Evolutionary conservation across 1,139 yeast species (phyloP).

Genomic region (Zygoascus sp.): DNA sequence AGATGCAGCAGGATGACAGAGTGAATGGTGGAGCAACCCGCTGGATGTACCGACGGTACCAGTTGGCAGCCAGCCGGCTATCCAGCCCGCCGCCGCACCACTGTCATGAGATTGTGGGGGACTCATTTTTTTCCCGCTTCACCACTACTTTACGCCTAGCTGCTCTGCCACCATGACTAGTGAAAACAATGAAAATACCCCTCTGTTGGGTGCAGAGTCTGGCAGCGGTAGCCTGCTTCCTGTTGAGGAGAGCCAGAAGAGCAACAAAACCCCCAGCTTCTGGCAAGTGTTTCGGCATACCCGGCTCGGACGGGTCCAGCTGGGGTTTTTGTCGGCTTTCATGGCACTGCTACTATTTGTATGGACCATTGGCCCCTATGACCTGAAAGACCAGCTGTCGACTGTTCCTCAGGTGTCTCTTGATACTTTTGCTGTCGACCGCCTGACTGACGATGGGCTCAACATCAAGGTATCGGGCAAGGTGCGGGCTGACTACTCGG

Average conservation of each 20-base stretch:
- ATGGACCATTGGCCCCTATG: conserved; percentile 11
- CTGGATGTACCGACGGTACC: too few species aligned
- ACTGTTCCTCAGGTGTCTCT: conserved; percentile 20
- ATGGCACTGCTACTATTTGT: background rate
- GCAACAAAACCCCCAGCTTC: background rate
- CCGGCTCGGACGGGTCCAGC: conserved; percentile 3
- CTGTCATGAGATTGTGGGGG: background rate
- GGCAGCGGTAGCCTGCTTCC: background rate
- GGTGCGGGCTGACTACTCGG: conserved; percentile 19
- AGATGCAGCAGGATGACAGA: too few species aligned
- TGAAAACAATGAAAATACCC: background rate
- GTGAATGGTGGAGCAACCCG: too few species aligned
- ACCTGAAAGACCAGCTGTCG: conserved; percentile 22
- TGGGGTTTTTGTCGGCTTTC: conserved; percentile 1
- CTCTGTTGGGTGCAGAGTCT: background rate
- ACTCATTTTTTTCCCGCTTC: background rate
- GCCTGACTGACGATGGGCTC: conserved; percentile 20
- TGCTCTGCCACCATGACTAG: background rate
- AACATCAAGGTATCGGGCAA: conserved; percentile 19
- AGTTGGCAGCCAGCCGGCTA: too few species aligned
- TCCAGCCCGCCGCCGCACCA: too few species aligned
- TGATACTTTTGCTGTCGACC: conserved; percentile 17
- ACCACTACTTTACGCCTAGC: background rate
- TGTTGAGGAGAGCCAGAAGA: background rate
- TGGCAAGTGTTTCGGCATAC: conserved; percentile 5